phyloP scores from a whole-genome alignment of 169 alveolate species.

The Plasmodium chabaudi region DNA sequence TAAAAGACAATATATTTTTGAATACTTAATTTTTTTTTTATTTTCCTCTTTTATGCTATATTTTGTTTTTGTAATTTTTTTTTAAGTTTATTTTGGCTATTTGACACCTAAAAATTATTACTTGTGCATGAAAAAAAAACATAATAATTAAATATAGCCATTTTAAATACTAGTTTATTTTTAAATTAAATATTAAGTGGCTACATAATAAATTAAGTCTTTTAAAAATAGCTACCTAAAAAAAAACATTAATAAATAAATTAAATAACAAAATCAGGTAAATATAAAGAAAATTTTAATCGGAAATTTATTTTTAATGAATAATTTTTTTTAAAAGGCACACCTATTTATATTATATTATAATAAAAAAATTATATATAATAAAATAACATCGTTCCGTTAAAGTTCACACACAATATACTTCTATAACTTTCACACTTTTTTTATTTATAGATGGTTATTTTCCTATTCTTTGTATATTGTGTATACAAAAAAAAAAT shows the following conservation, averaged over 20 bases:
- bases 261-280: background rate
- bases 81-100: constrained; percentile 57
- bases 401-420: constrained; percentile 53
- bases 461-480: constrained; percentile 9
- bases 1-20: constrained; percentile 14
- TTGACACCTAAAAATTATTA: constrained; percentile 29
- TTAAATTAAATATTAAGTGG: constrained; percentile 13
- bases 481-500: background rate
- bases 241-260: constrained; percentile 7
- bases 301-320: background rate
- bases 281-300: background rate
- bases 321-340: background rate
- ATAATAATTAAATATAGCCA: constrained; percentile 10
- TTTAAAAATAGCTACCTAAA: constrained; percentile 9
- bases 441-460: constrained; percentile 8
- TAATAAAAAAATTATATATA: constrained; percentile 1
- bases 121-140: constrained; percentile 33
- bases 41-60: background rate
- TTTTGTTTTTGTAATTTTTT: constrained; percentile 18
- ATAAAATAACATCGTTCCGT: background rate
- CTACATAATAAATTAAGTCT: background rate
- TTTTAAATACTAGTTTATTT: constrained; percentile 1
- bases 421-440: constrained; percentile 32
- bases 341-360: background rate
- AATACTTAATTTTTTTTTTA: constrained; percentile 6